Base-by-base conservation (phyloP, 2,329 filamentous ascomycete genomes). In the Ophiocordyceps robertsii region DNA sequence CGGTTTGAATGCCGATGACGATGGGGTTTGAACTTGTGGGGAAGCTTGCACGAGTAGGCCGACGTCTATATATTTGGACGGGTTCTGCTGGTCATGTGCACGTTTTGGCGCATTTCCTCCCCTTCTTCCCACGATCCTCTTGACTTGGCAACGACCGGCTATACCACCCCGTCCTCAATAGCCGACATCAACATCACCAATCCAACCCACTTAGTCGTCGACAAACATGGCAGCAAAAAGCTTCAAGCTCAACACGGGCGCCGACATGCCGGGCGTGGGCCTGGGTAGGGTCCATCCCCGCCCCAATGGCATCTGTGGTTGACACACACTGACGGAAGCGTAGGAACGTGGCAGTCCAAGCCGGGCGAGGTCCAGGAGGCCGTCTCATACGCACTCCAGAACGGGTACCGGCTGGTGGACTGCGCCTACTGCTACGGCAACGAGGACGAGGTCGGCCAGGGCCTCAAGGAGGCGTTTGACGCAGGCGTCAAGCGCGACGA, bases 381-480 rank as follows among this genome's bases (percentile, higher is more conserved):
- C 29, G 77, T 82, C 32, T 62, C 67, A 39, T 67, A 70, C 47
- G 77, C 80, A 37, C 68, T 82, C 43, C 66, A 71, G 53, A 55
- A 59, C 44, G 73, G 73, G 16, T 77, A 78, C 65, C 65, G 64
- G 52, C 70, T 77, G 49, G 71, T 88, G 52, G 83, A 88, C 64
- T 75, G 77, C 50, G 80, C 83, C 6, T 85, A 82, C 67, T 82
- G 80, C 64, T 87, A 87, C 62, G 80, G 71, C 51, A 89, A 93
- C 60, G 87, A 94, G 64, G 73, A 82, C 39, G 84, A 90, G 60
- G 86, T 93, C 14, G 87, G 87, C 48, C 67, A 80, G 56, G 87
- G 83, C 10, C 72, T 94, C 42, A 76, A 78, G 57, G 79, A 84
- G 43, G 85, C 82, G 29, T 77, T 90, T 54, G 69, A 67, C 24